Conservation (phyloP, 192 early-diverging fungal genomes). For the Backusella macrospora region DNA sequence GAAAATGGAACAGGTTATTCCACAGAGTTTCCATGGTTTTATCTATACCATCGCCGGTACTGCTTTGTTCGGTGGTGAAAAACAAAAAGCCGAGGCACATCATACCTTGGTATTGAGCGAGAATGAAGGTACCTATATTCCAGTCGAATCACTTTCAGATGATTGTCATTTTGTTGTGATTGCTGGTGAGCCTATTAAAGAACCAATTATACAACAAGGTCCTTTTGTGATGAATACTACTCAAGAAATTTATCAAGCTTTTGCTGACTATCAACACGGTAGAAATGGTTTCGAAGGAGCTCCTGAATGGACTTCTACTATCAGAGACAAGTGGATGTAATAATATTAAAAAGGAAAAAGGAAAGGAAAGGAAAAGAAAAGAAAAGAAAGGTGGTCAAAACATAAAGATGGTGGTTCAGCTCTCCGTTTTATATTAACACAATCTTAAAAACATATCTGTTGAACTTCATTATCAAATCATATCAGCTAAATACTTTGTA, state of each 20-base stretch:
- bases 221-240: conserved; percentile 68
- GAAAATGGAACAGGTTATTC: conserved; percentile 57
- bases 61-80: conserved; percentile 52
- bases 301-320: conserved; percentile 49
- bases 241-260: conserved; percentile 48
- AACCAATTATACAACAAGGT: conserved; percentile 63
- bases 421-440: no score
- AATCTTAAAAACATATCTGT: no score
- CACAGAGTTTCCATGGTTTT: conserved; percentile 59
- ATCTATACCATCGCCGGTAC: conserved; percentile 64
- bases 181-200: conserved; percentile 44
- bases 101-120: conserved; percentile 47
- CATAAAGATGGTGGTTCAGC: no score
- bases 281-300: conserved; percentile 75
- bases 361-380: no score
- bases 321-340: conserved; percentile 27
- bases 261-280: conserved; percentile 59
- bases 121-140: conserved; percentile 41
- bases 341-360: no score
- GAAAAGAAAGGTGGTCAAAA: no score
- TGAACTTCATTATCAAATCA: no score
- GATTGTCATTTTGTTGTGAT: conserved; percentile 38
- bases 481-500: no score
- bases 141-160: conserved; percentile 41
- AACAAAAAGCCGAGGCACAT: conserved; percentile 37